These are phyloP conservation scores for Fragaria iinumae DNA, from an alignment of 306 rosid genomes.

Conservation along the genomic window DNA sequence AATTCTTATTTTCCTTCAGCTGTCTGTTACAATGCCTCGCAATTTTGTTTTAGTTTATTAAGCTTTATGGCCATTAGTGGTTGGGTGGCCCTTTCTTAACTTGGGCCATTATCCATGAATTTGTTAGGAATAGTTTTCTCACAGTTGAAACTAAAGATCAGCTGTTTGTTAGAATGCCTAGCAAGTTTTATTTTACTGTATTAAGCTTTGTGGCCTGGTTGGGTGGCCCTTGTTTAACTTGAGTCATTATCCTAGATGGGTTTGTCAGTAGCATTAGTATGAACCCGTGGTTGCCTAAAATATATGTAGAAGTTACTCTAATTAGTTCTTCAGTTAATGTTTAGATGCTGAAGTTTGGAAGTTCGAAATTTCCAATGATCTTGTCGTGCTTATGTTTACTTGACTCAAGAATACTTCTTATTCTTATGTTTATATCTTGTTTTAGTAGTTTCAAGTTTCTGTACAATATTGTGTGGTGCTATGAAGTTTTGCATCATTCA, in stretches of 20 bases:
- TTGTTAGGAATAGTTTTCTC: neutral
- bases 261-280: neutral
- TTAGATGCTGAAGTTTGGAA: neutral
- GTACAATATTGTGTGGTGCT: neutral
- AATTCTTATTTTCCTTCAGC: neutral
- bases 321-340: neutral
- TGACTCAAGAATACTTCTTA: neutral
- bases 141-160: neutral
- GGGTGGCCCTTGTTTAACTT: neutral
- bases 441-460: neutral
- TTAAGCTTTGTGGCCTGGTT: neutral
- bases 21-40: neutral
- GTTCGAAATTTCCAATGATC: neutral
- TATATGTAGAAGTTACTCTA: neutral
- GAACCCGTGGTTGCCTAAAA: neutral
- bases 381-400: neutral
- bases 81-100: neutral
- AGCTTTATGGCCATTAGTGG: neutral
- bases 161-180: neutral
- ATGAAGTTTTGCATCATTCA: neutral
- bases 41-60: neutral
- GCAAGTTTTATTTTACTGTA: neutral
- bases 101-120: neutral
- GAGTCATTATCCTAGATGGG: neutral
- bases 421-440: neutral